phyloP scores from a whole-genome alignment of 169 alveolate genomes.

The Cryptosporidium canis region DNA sequence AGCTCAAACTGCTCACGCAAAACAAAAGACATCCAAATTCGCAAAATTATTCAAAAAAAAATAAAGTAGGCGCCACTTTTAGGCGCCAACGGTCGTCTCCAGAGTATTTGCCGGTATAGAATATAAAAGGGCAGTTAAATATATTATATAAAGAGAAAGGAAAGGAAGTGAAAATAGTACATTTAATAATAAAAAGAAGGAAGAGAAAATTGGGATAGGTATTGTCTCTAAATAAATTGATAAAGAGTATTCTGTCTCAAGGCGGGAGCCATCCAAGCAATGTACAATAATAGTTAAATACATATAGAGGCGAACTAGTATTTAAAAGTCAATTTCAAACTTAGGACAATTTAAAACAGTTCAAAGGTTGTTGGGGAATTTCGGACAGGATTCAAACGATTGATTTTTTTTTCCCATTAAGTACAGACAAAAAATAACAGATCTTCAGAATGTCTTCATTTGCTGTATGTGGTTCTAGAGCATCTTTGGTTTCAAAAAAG shows the following conservation, averaged over 20 bases:
- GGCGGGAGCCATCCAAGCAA: neutral
- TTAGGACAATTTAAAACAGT: neutral
- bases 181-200: too few relatives aligned
- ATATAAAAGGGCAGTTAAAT: neutral
- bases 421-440: neutral
- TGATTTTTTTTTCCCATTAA: neutral
- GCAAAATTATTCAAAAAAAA: neutral
- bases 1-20: neutral
- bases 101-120: neutral
- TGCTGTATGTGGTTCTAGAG: conserved; percentile 73
- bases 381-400: neutral
- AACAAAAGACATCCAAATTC: neutral
- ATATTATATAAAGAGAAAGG: too few relatives aligned
- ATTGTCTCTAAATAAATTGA: neutral
- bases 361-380: neutral
- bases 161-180: too few relatives aligned
- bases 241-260: neutral
- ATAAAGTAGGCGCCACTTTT: neutral
- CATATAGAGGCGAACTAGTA: neutral
- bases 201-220: too few relatives aligned
- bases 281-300: neutral
- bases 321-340: neutral
- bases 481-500: conserved; percentile 69
- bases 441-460: conserved; percentile 53
- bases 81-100: neutral